phyloP scores from a whole-genome alignment of 148 eudicot genomes.

The Gaultheria prostrata region DNA sequence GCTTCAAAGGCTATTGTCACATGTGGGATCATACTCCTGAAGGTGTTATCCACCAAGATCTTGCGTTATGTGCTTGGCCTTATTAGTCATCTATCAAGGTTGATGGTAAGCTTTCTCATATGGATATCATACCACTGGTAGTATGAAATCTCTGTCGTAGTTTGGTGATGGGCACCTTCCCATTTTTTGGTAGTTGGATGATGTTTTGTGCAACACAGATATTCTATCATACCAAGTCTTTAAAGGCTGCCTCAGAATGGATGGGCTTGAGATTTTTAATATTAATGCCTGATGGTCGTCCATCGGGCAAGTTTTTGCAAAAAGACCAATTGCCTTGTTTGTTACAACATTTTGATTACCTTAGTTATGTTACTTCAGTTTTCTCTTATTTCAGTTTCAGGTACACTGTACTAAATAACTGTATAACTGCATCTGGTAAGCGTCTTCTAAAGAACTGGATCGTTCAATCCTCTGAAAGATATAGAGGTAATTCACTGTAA shows the following conservation, averaged over 20 bases:
- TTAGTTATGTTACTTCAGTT: background rate
- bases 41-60: slow-evolving; percentile 50
- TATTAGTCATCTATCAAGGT: slow-evolving; percentile 61
- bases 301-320: slow-evolving; percentile 50
- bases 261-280: slow-evolving; percentile 88
- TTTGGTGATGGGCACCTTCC: background rate
- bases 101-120: slow-evolving; percentile 53
- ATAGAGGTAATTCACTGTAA: slow-evolving; percentile 63
- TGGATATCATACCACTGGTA: too few species aligned
- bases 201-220: slow-evolving; percentile 75
- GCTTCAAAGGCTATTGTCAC: slow-evolving; percentile 58
- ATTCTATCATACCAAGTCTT: slow-evolving; percentile 79
- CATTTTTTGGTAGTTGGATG: slow-evolving; percentile 58
- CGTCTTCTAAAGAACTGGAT: slow-evolving; percentile 93
- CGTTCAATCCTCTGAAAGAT: slow-evolving; percentile 85
- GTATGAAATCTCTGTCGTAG: slow-evolving; percentile 1
- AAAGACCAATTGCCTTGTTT: background rate
- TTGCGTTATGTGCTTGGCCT: slow-evolving; percentile 77
- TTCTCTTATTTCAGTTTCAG: slow-evolving; percentile 38
- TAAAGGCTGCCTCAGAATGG: slow-evolving; percentile 92
- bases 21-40: slow-evolving; percentile 54
- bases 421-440: slow-evolving; percentile 80
- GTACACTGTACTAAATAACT: slow-evolving; percentile 84
- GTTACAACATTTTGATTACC: background rate
- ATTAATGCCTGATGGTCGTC: slow-evolving; percentile 86